phyloP scores from a whole-genome alignment of 2,329 filamentous ascomycete species.

The Acarospora socialis region DNA sequence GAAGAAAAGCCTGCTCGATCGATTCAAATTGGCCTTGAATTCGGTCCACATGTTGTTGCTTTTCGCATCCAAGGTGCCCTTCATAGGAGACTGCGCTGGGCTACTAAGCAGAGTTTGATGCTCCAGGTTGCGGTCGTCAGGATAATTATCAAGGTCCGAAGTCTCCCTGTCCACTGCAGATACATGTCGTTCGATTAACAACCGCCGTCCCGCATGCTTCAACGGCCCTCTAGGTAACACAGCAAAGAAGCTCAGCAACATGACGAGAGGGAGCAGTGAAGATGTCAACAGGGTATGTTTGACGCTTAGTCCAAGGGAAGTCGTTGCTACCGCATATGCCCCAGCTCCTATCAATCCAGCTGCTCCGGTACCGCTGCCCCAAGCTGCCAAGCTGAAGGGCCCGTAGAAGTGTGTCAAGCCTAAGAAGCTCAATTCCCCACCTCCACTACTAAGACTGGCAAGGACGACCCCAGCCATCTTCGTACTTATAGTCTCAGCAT shows the following conservation, averaged over 20 bases:
- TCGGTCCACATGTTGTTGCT: constrained; percentile 20
- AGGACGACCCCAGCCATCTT: constrained; percentile 76
- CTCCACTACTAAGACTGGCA: constrained; percentile 72
- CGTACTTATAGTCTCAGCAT: constrained; percentile 47
- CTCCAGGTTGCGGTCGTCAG: constrained; percentile 15
- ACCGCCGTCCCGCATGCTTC: constrained; percentile 26
- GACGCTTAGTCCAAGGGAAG: constrained; percentile 61
- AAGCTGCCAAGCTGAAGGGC: constrained; percentile 69
- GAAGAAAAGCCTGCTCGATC: constrained; percentile 56
- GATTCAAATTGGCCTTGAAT: constrained; percentile 43
- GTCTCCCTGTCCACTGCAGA: constrained; percentile 28
- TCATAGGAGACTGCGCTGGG: too few relatives aligned
- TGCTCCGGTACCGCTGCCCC: constrained; percentile 84
- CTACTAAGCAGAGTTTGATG: constrained; percentile 18
- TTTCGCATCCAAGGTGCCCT: too few relatives aligned
- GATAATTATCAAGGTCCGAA: constrained; percentile 20
- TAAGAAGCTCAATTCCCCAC: constrained; percentile 80
- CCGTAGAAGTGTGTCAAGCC: constrained; percentile 91
- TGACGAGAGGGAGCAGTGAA: constrained; percentile 63
- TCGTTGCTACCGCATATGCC: constrained; percentile 74
- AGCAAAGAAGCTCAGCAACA: constrained; percentile 72
- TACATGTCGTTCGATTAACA: constrained; percentile 42
- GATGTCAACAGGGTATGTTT: constrained; percentile 60
- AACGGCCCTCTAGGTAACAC: constrained; percentile 59
- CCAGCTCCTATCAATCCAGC: constrained; percentile 79